phyloP scores from a whole-genome alignment of 805 yeast species.

The Kregervanrija pseudodelftensis region DNA sequence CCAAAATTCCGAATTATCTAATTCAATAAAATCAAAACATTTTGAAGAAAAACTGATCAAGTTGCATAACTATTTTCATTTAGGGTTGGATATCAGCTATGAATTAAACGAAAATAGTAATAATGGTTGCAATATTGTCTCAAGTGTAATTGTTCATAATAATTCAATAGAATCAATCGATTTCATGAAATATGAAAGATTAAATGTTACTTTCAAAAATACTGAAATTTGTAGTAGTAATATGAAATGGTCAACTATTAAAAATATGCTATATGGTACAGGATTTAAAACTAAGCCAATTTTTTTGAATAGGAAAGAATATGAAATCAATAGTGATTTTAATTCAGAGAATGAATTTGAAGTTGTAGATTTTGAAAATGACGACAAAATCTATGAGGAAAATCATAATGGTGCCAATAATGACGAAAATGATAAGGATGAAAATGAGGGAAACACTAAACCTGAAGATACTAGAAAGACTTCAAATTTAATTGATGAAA shows the following conservation, averaged over 20 bases:
- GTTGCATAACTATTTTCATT: conserved; percentile 50
- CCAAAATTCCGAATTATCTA: conserved; percentile 32
- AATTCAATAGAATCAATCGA: conserved; percentile 46
- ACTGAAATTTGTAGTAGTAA: too few relatives aligned
- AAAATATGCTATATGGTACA: neutral
- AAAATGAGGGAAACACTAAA: neutral
- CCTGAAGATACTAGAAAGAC: conserved; percentile 2
- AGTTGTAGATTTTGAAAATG: conserved; percentile 23
- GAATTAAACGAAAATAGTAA: conserved; percentile 27
- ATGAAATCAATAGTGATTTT: conserved; percentile 21
- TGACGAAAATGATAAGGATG: conserved; percentile 5
- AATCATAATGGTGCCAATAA: conserved; percentile 1
- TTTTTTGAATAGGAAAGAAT: conserved; percentile 28
- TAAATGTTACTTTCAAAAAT: conserved; percentile 24
- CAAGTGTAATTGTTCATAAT: conserved; percentile 43
- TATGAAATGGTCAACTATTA: neutral
- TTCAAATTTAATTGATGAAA: conserved; percentile 1
- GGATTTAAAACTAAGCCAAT: conserved; percentile 16
- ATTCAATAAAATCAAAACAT: conserved; percentile 7
- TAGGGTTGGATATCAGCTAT: conserved; percentile 50
- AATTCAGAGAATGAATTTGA: conserved; percentile 20
- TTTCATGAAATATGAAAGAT: conserved; percentile 47
- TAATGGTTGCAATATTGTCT: conserved; percentile 25
- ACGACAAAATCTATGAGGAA: conserved; percentile 4
- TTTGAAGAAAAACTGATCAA: conserved; percentile 13